Conservation (phyloP, 306 rosid genomes). For the Cajanus cajan region DNA sequence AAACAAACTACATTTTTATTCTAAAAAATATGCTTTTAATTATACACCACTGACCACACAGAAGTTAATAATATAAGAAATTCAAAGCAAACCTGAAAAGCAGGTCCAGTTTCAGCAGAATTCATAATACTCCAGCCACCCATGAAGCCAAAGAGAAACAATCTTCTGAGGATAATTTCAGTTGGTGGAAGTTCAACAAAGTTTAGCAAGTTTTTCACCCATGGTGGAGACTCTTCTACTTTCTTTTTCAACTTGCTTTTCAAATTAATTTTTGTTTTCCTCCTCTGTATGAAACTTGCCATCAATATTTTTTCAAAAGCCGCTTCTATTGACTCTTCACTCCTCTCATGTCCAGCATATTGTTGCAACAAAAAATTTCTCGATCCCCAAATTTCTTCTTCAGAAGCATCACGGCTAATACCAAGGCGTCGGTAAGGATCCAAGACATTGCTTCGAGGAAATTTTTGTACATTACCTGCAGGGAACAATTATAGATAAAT, state of each 20-base stretch:
- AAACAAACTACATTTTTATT: not conserved
- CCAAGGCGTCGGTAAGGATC: constrained; percentile 94
- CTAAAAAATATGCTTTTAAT: constrained; percentile 4
- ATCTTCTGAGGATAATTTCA: constrained; percentile 80
- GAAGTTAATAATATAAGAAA: not conserved
- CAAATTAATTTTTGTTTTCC: constrained; percentile 92
- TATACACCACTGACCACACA: not conserved
- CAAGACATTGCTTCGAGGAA: constrained; percentile 75
- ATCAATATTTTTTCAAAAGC: constrained; percentile 91
- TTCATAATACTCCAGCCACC: constrained; percentile 98
- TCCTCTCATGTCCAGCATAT: constrained; percentile 88
- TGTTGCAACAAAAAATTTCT: constrained; percentile 91
- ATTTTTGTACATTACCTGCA: constrained; percentile 71
- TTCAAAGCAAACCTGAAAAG: constrained; percentile 85
- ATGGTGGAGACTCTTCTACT: constrained; percentile 98
- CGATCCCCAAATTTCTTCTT: constrained; percentile 95
- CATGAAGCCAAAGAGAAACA: constrained; percentile 94
- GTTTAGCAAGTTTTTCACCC: constrained; percentile 76
- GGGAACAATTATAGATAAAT: not conserved
- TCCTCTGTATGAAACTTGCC: constrained; percentile 81
- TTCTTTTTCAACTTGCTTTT: constrained; percentile 90
- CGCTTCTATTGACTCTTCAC: constrained; percentile 93
- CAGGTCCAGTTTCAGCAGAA: constrained; percentile 98
- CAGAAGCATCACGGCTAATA: constrained; percentile 75
- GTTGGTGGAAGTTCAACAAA: constrained; percentile 87